phyloP scores from a whole-genome alignment of 768 basidiomycete genomes.

The Hericium rajendrae region DNA sequence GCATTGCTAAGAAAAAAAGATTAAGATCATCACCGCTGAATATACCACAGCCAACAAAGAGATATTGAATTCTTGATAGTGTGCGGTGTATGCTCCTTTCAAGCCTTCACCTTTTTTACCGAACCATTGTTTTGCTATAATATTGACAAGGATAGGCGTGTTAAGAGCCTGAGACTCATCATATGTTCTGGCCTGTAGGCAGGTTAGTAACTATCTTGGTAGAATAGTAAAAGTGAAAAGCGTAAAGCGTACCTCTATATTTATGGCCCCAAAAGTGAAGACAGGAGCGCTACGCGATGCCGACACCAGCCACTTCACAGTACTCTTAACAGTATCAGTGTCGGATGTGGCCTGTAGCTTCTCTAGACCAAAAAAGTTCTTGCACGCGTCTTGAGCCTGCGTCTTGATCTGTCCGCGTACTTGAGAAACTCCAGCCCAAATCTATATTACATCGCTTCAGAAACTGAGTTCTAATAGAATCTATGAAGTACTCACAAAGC shows the following conservation, averaged over 20 bases:
- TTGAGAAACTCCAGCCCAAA: background rate
- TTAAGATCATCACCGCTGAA: background rate
- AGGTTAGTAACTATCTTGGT: background rate
- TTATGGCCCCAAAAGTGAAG: background rate
- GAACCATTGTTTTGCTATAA: background rate
- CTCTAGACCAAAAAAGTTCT: background rate
- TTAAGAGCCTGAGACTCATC: background rate
- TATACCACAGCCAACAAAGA: background rate
- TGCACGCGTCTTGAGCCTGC: background rate
- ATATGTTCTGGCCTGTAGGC: background rate
- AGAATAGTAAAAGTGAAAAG: too few species aligned
- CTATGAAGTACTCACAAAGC: too few species aligned
- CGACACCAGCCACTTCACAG: background rate
- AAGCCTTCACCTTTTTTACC: background rate
- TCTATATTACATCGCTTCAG: background rate
- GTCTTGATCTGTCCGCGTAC: background rate
- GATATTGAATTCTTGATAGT: background rate
- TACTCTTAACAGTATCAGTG: background rate
- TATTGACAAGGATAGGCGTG: background rate
- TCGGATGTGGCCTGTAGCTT: background rate
- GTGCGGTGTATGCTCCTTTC: background rate
- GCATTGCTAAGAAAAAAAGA: background rate
- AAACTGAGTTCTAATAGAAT: too few species aligned
- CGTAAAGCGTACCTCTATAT: background rate
- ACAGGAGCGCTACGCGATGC: background rate